A percentile compares a stretch with the other conserved stretches of the same genome.
Conservation (phyloP, 495 filamentous ascomycete genomes). For the Cudoniella acicularis region DNA sequence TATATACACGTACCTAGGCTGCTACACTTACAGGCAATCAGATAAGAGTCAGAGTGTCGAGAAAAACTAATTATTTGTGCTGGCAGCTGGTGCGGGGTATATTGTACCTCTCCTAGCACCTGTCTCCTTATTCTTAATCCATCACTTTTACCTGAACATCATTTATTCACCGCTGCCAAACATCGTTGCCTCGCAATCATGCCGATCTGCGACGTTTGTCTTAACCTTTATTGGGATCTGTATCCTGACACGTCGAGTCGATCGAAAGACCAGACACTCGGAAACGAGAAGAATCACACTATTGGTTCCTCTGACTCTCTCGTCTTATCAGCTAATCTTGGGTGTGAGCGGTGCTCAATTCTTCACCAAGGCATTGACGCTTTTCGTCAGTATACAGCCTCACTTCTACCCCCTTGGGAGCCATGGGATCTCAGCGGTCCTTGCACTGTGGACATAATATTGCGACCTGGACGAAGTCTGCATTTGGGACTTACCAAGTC, state of each 20-base stretch:
- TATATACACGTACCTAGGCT: too few relatives aligned
- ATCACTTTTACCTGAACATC: too few relatives aligned
- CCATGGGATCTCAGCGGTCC: slow-evolving; percentile 5
- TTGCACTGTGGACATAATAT: neutral
- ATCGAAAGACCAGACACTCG: neutral
- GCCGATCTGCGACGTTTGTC: slow-evolving; percentile 2
- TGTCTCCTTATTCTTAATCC: too few relatives aligned
- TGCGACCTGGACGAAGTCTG: slow-evolving; percentile 3
- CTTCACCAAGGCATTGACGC: slow-evolving; percentile 2
- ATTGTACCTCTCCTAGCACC: too few relatives aligned
- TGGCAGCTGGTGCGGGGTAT: too few relatives aligned
- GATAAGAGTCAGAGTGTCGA: too few relatives aligned
- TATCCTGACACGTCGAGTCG: neutral
- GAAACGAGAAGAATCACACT: neutral
- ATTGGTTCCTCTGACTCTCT: neutral
- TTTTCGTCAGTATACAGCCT: slow-evolving; percentile 7
- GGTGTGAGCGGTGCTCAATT: slow-evolving; percentile 2
- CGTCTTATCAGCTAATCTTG: neutral
- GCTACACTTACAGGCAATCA: too few relatives aligned
- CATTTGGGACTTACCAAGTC: neutral
- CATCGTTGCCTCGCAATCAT: neutral
- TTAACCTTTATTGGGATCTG: slow-evolving; percentile 1
- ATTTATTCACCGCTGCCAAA: too few relatives aligned
- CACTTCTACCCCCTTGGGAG: slow-evolving; percentile 1
- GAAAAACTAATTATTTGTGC: too few relatives aligned